phyloP scores from a whole-genome alignment of 176 grass and related monocot species.

The Cocos nucifera region DNA sequence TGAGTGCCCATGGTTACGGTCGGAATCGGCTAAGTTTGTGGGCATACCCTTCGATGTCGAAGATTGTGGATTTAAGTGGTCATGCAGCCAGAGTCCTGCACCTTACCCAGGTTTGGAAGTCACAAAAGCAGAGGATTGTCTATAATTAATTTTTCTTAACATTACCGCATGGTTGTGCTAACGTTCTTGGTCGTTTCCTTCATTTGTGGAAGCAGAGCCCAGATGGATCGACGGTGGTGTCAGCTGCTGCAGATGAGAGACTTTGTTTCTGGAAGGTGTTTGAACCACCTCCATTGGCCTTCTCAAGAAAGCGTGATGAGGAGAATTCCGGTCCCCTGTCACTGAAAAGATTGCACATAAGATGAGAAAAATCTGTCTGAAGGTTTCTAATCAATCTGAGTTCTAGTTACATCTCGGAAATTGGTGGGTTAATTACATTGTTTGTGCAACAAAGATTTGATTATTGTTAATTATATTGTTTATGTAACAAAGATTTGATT shows the following conservation, averaged over 20 bases:
- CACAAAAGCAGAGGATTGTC: background rate
- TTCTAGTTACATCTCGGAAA: too few species aligned
- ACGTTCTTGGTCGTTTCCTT: too few species aligned
- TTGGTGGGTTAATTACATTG: too few species aligned
- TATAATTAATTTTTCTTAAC: too few species aligned
- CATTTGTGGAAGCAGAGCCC: constrained; percentile 21
- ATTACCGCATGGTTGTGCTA: too few species aligned
- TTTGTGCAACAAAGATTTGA: too few species aligned
- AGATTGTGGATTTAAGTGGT: constrained; percentile 29
- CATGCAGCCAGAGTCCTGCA: constrained; percentile 31
- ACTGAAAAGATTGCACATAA: constrained; percentile 35
- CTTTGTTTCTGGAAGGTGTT: constrained; percentile 43
- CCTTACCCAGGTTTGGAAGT: constrained; percentile 26
- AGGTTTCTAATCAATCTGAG: too few species aligned
- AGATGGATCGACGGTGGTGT: constrained; percentile 30
- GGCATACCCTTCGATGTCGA: constrained; percentile 33
- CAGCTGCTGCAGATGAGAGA: constrained; percentile 31
- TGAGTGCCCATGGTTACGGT: constrained; percentile 28
- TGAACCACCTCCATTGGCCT: background rate
- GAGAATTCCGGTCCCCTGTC: constrained; percentile 12
- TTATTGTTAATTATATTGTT: too few species aligned
- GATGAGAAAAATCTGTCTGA: background rate
- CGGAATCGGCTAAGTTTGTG: constrained; percentile 24
- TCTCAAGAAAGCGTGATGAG: background rate
- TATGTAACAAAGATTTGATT: too few species aligned